These are phyloP conservation scores for Microthlaspi erraticum DNA, from an alignment of 345 rosid genomes.

Conservation along the genomic window DNA sequence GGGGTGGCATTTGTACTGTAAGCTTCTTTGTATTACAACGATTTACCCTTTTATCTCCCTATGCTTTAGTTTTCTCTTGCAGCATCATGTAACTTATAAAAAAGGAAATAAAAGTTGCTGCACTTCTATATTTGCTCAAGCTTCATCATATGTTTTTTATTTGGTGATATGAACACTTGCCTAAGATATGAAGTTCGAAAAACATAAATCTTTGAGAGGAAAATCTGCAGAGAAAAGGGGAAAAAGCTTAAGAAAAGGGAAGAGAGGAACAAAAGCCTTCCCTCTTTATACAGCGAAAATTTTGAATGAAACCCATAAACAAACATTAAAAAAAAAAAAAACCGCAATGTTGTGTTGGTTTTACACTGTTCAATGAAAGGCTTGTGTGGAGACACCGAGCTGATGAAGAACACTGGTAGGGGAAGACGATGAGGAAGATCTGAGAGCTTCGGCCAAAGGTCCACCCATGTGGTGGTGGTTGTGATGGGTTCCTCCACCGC, in stretches of 20 bases:
- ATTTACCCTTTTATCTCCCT: slow-evolving; percentile 10
- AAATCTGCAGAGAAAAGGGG: slow-evolving; percentile 11
- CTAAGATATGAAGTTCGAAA: slow-evolving; percentile 20
- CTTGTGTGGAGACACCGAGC: slow-evolving; percentile 49
- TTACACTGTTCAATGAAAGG: slow-evolving; percentile 38
- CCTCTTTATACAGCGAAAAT: slow-evolving; percentile 24
- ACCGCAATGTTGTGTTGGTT: slow-evolving; percentile 23
- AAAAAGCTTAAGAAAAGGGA: slow-evolving; percentile 6
- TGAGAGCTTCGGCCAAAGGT: slow-evolving; percentile 83
- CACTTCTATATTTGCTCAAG: slow-evolving; percentile 11
- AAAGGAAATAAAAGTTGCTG: slow-evolving; percentile 24
- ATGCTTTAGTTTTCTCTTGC: slow-evolving; percentile 31
- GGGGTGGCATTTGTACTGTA: no score
- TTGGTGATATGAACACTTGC: neutral
- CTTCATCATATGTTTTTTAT: slow-evolving; percentile 7
- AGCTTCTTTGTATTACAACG: slow-evolving; percentile 40
- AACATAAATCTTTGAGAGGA: slow-evolving; percentile 4
- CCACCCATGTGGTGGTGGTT: slow-evolving; percentile 68
- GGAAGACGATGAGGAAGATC: slow-evolving; percentile 69
- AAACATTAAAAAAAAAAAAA: neutral
- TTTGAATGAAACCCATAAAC: neutral
- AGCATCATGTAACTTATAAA: slow-evolving; percentile 15
- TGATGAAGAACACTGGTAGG: slow-evolving; percentile 84
- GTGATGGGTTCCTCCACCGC: slow-evolving; percentile 61
- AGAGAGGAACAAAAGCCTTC: slow-evolving; percentile 33